A percentile compares a stretch with the other conserved stretches of the same genome.
These are phyloP conservation scores for Aspergillus ustus DNA, from an alignment of 2,329 filamentous ascomycete species.

Conservation along the genomic window DNA sequence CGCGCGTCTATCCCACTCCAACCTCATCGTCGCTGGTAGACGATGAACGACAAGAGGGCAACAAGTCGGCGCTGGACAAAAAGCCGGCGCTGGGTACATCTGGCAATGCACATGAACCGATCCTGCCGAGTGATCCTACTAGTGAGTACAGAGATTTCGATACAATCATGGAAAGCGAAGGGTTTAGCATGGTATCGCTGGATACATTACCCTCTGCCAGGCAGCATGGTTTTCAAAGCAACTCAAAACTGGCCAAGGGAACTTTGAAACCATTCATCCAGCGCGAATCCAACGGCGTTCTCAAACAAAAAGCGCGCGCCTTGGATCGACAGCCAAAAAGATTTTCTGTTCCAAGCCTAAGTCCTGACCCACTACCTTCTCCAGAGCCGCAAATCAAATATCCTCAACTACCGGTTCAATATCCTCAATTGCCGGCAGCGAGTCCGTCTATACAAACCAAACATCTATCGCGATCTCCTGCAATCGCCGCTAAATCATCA, in stretches of 20 bases:
- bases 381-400: not conserved
- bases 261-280: slow-evolving; percentile 34
- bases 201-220: slow-evolving; percentile 57
- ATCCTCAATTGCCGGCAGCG: not conserved
- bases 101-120: slow-evolving; percentile 1
- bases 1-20: slow-evolving; percentile 45
- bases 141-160: slow-evolving; percentile 55
- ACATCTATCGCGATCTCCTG: not conserved
- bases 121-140: slow-evolving; percentile 38
- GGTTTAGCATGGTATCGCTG: slow-evolving; percentile 62
- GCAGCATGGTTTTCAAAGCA: slow-evolving; percentile 45
- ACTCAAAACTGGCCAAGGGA: slow-evolving; percentile 32
- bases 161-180: slow-evolving; percentile 62
- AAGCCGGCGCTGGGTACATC: slow-evolving; percentile 9
- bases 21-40: slow-evolving; percentile 45
- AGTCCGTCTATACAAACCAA: slow-evolving; percentile 13
- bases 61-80: slow-evolving; percentile 14
- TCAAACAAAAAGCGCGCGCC: slow-evolving; percentile 33
- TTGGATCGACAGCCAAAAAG: slow-evolving; percentile 26
- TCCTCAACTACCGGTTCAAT: not conserved
- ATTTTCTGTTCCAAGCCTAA: slow-evolving; percentile 20
- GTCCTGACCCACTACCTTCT: slow-evolving; percentile 1
- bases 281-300: slow-evolving; percentile 32
- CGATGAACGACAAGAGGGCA: slow-evolving; percentile 36
- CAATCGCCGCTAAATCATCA: slow-evolving; percentile 20